A percentile compares a stretch with the other conserved stretches of the same genome.
Evolutionary conservation across 1,139 yeast species (phyloP).

Genomic region (Sporopachydermia cereana): DNA sequence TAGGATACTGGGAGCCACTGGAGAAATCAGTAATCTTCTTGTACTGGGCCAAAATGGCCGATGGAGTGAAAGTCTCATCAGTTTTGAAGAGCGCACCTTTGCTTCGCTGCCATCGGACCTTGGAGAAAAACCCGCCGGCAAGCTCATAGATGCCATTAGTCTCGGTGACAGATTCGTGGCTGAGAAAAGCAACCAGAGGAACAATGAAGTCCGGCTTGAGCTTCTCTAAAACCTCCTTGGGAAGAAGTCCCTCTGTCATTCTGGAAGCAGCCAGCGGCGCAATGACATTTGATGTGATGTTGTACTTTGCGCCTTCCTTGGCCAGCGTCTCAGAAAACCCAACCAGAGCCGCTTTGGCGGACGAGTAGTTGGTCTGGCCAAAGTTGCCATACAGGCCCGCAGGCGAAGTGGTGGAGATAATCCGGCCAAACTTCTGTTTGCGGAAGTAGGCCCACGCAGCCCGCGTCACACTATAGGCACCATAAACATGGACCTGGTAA

Average conservation of each 20-base stretch:
- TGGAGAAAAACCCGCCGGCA: conserved; percentile 90
- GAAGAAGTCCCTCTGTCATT: conserved; percentile 88
- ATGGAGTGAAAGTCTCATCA: conserved; percentile 69
- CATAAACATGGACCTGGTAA: conserved; percentile 77
- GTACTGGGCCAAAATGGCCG: conserved; percentile 65
- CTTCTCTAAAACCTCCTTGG: conserved; percentile 71
- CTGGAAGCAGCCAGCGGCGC: conserved; percentile 93
- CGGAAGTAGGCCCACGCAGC: conserved; percentile 93
- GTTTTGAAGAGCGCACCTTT: conserved; percentile 80
- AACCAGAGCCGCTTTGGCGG: conserved; percentile 83
- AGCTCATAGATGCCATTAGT: conserved; percentile 79
- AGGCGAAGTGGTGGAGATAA: conserved; percentile 88
- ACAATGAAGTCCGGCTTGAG: conserved; percentile 83
- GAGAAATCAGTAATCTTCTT: conserved; percentile 52
- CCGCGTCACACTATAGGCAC: conserved; percentile 74
- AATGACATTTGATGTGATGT: conserved; percentile 75
- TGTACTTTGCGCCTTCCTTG: conserved; percentile 81
- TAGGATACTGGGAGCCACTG: conserved; percentile 55
- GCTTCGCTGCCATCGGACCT: conserved; percentile 91
- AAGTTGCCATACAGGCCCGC: conserved; percentile 96
- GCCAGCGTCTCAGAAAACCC: conserved; percentile 93
- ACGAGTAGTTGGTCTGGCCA: conserved; percentile 93
- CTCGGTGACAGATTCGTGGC: conserved; percentile 48
- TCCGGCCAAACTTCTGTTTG: conserved; percentile 77
- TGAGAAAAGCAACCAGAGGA: conserved; percentile 73